These are phyloP conservation scores for Schizosaccharomyces japonicus DNA, from an alignment of 805 yeast genomes.

Conservation along the genomic window DNA sequence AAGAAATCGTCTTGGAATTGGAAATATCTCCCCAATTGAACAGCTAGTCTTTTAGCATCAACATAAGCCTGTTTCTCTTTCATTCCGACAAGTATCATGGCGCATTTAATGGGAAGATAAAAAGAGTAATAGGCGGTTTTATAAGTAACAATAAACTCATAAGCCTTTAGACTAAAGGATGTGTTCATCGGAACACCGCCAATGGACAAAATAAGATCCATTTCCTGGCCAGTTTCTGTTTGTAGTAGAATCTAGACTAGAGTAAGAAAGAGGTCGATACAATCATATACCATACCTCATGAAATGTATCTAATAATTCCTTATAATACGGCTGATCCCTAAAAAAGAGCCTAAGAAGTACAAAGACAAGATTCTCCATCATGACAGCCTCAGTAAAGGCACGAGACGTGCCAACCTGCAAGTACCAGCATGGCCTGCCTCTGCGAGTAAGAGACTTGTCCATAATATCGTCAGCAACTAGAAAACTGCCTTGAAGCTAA, in stretches of 20 bases:
- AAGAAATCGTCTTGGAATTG: not conserved
- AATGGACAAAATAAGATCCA: not conserved
- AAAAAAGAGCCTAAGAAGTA: not conserved
- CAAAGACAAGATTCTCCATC: not conserved
- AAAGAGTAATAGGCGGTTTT: not conserved
- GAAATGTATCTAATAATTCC: not conserved
- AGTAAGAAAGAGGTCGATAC: not conserved
- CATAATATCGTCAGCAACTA: conserved; percentile 1
- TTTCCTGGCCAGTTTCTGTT: not conserved
- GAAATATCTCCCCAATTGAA: not conserved
- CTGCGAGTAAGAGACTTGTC: not conserved
- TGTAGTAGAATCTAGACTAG: not conserved
- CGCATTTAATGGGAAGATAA: not conserved
- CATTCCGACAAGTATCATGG: not conserved
- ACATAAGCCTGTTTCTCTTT: not conserved
- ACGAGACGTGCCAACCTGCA: not conserved
- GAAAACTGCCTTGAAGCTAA: not conserved
- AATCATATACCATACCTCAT: not conserved
- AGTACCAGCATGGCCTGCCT: not conserved
- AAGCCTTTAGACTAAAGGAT: not conserved
- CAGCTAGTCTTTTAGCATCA: not conserved
- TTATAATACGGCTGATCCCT: not conserved
- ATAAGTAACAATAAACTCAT: not conserved
- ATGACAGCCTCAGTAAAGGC: not conserved
- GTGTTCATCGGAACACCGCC: not conserved